Evolutionary conservation across 345 rosid species (phyloP), one percentile per base, ranked within the genome.

Genomic region (Citrus inodora): DNA sequence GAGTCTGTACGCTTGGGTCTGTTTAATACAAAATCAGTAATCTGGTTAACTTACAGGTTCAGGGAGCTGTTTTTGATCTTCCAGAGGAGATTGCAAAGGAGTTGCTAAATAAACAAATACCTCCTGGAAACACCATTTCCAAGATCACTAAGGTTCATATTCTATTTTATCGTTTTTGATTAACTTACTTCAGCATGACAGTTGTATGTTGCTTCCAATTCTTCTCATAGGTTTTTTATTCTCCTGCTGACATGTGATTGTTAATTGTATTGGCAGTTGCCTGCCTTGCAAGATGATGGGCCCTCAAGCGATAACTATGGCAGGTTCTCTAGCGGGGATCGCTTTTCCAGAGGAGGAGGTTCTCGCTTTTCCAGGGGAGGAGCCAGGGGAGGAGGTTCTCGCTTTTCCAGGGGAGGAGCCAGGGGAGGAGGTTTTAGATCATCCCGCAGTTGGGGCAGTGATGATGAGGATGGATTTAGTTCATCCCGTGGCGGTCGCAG

Each of bases 21-120:
- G n/a, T 78, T 3, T 9, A 58, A 67, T 60, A 66, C 35, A 37
- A 68, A 74, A 69, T 74, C 21, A 30, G 25, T 76, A 55, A 72
- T 80, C 69, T 79, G 70, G 72, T 78, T 79, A 55, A 73, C 80
- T 6, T 33, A 81, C 90, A 95, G 99, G 83, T 93, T 76, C 99
- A 92, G 88, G 99, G 98, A 76, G 98, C 99, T 27, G 94, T 95
- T 78, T 95, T 93, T 81, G 99, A 95, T 88, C 88, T 95, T 64
- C 97, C 99, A 1, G 98, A 93, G 86, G 99, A 95, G 73, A 90
- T 93, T 58, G 98, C 95, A 2, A 93, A 90, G 86, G 93, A 84
- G 83, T 86, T 95, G 75, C 86, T 95, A 74, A 87, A 82, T 77
- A 89, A 80, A 87, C 86, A 90, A 87, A 51, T 86, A 48, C 99